These are phyloP conservation scores for Herpetomonas muscarum DNA, from an alignment of 208 protist species.

Conservation along the genomic window DNA sequence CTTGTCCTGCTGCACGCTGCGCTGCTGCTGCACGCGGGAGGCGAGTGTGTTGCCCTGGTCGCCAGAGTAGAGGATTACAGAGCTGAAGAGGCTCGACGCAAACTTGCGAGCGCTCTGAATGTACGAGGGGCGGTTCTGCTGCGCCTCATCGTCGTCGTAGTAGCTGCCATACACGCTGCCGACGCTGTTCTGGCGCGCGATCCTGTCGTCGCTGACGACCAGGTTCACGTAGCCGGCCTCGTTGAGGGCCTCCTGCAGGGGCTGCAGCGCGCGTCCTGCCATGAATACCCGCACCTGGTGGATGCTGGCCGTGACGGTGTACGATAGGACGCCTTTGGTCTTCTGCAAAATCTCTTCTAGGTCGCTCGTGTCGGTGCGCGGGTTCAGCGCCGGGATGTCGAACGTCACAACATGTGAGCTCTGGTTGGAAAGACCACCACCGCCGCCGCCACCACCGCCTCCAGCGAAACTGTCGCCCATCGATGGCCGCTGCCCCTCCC, in stretches of 20 bases:
- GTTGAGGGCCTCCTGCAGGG: slow-evolving; percentile 39
- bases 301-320: slow-evolving; percentile 59
- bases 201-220: slow-evolving; percentile 35
- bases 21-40: slow-evolving; percentile 55
- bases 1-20: slow-evolving; percentile 21
- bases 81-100: slow-evolving; percentile 53
- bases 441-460: slow-evolving; percentile 7
- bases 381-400: slow-evolving; percentile 69
- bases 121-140: slow-evolving; percentile 41
- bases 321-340: slow-evolving; percentile 77
- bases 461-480: too few relatives aligned
- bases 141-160: slow-evolving; percentile 36
- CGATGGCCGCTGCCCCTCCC: neutral
- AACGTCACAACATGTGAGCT: slow-evolving; percentile 59
- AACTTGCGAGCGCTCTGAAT: slow-evolving; percentile 47
- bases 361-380: slow-evolving; percentile 39
- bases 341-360: slow-evolving; percentile 80
- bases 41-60: slow-evolving; percentile 47
- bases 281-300: slow-evolving; percentile 67
- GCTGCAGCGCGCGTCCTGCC: slow-evolving; percentile 23
- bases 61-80: slow-evolving; percentile 56
- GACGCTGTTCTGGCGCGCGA: slow-evolving; percentile 15
- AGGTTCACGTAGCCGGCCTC: slow-evolving; percentile 57
- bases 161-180: slow-evolving; percentile 40
- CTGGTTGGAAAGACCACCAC: slow-evolving; percentile 22